Evolutionary conservation across 805 yeast genomes (phyloP), one percentile per base, ranked within the genome.

Genomic region (Candida broadrunensis): DNA sequence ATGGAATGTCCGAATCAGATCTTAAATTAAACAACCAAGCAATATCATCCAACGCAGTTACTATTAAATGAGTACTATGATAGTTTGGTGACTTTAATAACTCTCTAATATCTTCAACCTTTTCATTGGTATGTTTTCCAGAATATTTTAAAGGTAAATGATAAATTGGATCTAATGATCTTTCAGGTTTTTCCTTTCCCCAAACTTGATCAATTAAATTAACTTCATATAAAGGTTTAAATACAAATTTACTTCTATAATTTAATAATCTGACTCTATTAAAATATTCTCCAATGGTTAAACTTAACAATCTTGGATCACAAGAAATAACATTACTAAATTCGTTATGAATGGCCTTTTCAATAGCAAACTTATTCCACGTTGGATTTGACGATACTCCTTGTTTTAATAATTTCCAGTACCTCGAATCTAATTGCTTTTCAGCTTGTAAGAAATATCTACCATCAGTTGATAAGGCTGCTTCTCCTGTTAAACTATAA

Each of bases 371-470:
- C 39, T 82, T 81, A 46, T 80, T 80, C 98, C 98, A 91, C 5
- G 84, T 70, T 12, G 83, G 78, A 29, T 76, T 76, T 24, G 82
- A 85, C n/a, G 76, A 72, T 26, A 73, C 67, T 3, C 96, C 96
- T 58, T 84, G 95, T 56, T 85, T 89, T 44, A 93, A 71, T 35
- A 93, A 64, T 2, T 65, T 62, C 98, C 98, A 93, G 34, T 52
- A 41, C 54, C 81, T 80, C 29, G 63, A 55, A 58, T 88, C 95
- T 41, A 93, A 68, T 64, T 93, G 93, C 43, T 83, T 78, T 17
- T 76, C 79, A 1, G 98, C 98, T 65, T 93, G 99, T 44, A 87
- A 70, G 61, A 88, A 93, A 66, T 93, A 93, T 49, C 99, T 74
- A 2, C 98, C 98, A 63, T 93, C 99, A 0, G 99, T 93, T 7